Base-by-base conservation (phyloP, 169 alveolate species). In the Toxoplasma gondii region DNA sequence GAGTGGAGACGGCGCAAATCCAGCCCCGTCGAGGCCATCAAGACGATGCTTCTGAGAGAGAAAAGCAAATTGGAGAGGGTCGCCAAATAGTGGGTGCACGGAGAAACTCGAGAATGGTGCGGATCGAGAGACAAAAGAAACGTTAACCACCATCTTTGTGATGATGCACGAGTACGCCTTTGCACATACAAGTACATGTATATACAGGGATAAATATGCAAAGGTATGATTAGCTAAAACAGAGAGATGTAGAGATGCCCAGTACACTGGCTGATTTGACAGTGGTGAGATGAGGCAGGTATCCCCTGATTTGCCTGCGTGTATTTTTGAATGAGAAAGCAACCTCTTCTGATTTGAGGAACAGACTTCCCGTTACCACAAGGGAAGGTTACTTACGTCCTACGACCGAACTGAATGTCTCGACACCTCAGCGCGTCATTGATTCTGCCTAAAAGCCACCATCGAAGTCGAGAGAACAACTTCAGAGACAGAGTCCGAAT, bases 21-120 rank as follows among this genome's bases (percentile, higher is more conserved):
- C 78, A 91, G 34, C 31, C 94, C 94, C 22, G 94, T 88, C 16
- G 94, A 88, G 83, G 82, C 83, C 58, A 91, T 80, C 84, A 91
- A 86, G 22, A 88, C 83, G 44, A 91, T 67, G 69, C 94, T 88
- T n/a, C 94, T 91, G 94, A 88, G 53, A 78, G 81, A 43, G 41
- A 91, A 49, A 4, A 49, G 22, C 22, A 49, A 49, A 49, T 49
- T 12, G 58, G 58, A 12, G 12, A 49, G 58, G 58, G 58, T 7
- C 22, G 12, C 4, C 4, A 4, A 49, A 49, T 49, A 49, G n/a
- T n/a, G 22, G 58, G 58, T 49, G 12, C 58, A 49, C 58, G 58
- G 58, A 49, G 58, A 12, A 49, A 49, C 58, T 4, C 4, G 12
- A 49, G 58, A 7, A 12, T 49, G 58, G 22, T 49, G 12, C 4